A percentile compares a stretch with the other conserved stretches of the same genome.
Evolutionary conservation across 148 eudicot genomes (phyloP).

Genomic region (Rhododendron ferrugineum): DNA sequence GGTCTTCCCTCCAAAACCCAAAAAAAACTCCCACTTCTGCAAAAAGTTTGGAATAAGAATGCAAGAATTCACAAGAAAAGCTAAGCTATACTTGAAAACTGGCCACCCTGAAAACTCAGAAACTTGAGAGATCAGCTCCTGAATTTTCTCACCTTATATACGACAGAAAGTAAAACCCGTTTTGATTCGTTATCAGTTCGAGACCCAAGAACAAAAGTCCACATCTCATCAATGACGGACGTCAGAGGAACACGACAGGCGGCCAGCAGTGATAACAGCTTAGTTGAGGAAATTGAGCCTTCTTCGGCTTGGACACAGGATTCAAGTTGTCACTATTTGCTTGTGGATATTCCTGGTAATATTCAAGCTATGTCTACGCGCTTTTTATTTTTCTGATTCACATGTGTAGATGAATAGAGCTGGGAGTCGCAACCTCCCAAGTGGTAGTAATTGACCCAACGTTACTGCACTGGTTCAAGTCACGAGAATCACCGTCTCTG

Average conservation of each 20-base stretch:
- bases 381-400: neutral
- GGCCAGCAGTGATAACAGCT: neutral
- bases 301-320: constrained; percentile 40
- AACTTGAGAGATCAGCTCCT: neutral
- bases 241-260: neutral
- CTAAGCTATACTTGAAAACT: neutral
- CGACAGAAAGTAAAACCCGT: neutral
- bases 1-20: constrained; percentile 8
- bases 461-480: neutral
- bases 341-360: constrained; percentile 53
- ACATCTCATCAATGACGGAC: constrained; percentile 14
- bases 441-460: neutral
- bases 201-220: neutral
- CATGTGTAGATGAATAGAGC: neutral
- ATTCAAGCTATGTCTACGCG: neutral
- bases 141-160: neutral
- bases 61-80: constrained; percentile 18
- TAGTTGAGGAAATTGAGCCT: constrained; percentile 39
- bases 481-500: neutral
- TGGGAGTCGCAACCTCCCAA: neutral
- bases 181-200: neutral
- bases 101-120: neutral
- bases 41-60: constrained; percentile 15
- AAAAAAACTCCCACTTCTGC: neutral
- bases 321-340: constrained; percentile 29